A percentile compares a stretch with the other conserved stretches of the same genome.
phyloP scores from a whole-genome alignment of 352 stramenopile species.

The Lagenidium sp. region DNA sequence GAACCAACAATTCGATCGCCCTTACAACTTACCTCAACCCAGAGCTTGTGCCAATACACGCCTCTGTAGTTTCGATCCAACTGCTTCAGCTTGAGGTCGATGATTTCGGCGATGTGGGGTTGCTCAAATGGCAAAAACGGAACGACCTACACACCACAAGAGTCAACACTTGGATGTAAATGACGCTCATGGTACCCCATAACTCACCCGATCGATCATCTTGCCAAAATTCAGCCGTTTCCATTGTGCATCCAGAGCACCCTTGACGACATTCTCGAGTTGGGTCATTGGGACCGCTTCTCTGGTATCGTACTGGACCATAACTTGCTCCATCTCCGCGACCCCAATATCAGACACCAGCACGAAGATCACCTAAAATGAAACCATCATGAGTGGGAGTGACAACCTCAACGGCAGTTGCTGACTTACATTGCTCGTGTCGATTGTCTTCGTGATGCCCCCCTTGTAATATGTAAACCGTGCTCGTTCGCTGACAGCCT shows the following conservation, averaged over 20 bases:
- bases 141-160: conserved; percentile 39
- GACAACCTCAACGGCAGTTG: no score
- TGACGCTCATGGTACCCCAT: neutral
- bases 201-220: conserved; percentile 71
- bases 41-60: conserved; percentile 69
- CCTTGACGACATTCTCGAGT: conserved; percentile 72
- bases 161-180: neutral
- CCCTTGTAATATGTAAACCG: conserved; percentile 76
- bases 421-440: conserved; percentile 69
- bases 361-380: conserved; percentile 73
- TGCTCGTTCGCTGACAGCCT: conserved; percentile 56
- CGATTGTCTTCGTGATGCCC: conserved; percentile 45
- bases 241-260: conserved; percentile 77
- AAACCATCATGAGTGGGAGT: no score
- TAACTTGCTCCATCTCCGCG: conserved; percentile 71
- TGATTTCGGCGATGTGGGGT: conserved; percentile 67
- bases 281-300: conserved; percentile 47
- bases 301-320: conserved; percentile 73
- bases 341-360: conserved; percentile 87
- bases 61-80: conserved; percentile 64
- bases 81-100: conserved; percentile 72
- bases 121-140: conserved; percentile 86
- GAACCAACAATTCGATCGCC: no score
- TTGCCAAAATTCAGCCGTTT: conserved; percentile 85
- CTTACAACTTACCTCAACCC: conserved; percentile 57